Evolutionary conservation across 192 early-diverging fungal species (phyloP).

Genomic region (Coemansia sp.): DNA sequence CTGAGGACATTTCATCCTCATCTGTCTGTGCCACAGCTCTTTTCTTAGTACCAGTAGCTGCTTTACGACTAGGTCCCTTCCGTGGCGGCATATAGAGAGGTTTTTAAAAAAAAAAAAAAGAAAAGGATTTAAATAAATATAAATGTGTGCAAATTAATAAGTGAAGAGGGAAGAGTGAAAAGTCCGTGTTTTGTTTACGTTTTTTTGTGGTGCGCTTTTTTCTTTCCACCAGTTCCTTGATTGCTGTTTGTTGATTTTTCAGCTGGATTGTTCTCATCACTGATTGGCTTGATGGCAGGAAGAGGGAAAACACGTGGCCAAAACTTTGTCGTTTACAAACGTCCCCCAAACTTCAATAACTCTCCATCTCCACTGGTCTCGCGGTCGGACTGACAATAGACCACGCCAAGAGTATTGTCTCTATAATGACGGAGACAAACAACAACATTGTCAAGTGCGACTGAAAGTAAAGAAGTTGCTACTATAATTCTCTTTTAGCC

Average conservation of each 20-base stretch:
- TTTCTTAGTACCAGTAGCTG: not conserved
- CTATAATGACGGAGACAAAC: too few species aligned
- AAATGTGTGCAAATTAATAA: not conserved
- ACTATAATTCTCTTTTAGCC: too few species aligned
- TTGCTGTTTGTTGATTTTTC: not conserved
- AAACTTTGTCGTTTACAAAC: too few species aligned
- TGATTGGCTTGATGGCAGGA: not conserved
- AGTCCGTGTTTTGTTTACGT: not conserved
- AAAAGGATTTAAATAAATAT: not conserved
- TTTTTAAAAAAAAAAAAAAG: not conserved
- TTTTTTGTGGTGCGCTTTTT: not conserved
- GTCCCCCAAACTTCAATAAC: too few species aligned
- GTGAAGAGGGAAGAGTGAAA: not conserved
- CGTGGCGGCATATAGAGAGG: slow-evolving; percentile 15
- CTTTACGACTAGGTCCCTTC: slow-evolving; percentile 14
- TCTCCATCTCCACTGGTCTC: too few species aligned
- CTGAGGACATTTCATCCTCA: not conserved
- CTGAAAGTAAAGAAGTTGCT: too few species aligned
- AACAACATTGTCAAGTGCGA: too few species aligned
- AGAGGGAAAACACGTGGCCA: too few species aligned
- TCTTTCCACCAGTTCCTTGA: not conserved
- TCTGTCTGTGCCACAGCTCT: not conserved
- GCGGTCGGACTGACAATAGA: too few species aligned
- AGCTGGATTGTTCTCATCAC: not conserved
- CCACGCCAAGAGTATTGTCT: too few species aligned